Conservation (phyloP, 2,329 filamentous ascomycete genomes). For the Beauveria sp. region DNA sequence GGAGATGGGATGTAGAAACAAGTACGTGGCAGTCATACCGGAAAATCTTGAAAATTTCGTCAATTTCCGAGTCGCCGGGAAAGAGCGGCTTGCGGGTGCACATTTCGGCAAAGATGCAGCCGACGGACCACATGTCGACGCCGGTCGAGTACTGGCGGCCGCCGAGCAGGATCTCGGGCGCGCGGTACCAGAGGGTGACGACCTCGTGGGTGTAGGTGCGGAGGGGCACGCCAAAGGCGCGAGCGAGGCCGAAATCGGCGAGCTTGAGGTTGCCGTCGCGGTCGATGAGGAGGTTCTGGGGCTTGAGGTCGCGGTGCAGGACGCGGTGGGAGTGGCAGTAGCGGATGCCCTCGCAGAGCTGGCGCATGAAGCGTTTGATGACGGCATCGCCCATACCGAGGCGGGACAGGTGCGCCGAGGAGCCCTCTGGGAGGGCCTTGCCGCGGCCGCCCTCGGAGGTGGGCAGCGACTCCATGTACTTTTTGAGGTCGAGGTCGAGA, state of each 20-base stretch:
- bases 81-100: conserved; percentile 89
- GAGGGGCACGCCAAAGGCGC: conserved; percentile 84
- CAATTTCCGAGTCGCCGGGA: conserved; percentile 70
- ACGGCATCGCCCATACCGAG: conserved; percentile 71
- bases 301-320: conserved; percentile 82
- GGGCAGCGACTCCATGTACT: conserved; percentile 89
- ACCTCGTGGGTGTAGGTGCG: conserved; percentile 93
- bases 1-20: too few relatives aligned
- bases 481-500: conserved; percentile 86
- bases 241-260: conserved; percentile 81
- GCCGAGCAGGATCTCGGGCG: conserved; percentile 83
- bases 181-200: conserved; percentile 87
- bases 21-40: conserved; percentile 41
- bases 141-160: conserved; percentile 89
- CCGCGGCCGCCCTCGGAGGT: conserved; percentile 77
- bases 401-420: conserved; percentile 52
- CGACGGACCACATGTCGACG: conserved; percentile 93
- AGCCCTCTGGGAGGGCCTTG: conserved; percentile 75
- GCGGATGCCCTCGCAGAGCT: conserved; percentile 73
- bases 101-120: conserved; percentile 95
- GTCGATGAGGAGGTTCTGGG: conserved; percentile 83
- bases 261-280: conserved; percentile 82
- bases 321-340: conserved; percentile 88
- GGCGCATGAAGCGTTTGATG: conserved; percentile 89
- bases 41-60: conserved; percentile 52